Percentiles rank a stretch among this genome's conserved stretches.
phyloP scores from a whole-genome alignment of 169 alveolate species.

The Plasmodium knowlesi region DNA sequence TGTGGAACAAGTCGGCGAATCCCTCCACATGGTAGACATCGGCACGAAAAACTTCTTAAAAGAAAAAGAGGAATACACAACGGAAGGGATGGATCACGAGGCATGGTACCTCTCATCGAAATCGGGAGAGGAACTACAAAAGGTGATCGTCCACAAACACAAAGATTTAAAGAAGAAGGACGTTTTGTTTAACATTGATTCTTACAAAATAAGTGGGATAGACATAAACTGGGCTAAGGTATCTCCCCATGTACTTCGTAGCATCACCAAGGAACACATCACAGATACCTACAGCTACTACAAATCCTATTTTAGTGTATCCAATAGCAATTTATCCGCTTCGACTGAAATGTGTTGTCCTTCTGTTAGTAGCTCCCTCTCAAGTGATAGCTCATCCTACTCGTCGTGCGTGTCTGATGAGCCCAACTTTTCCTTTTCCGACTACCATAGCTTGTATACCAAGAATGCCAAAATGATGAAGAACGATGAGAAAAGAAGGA shows the following conservation, averaged over 20 bases:
- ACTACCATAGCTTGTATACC: slow-evolving; percentile 78
- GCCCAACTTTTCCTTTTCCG: slow-evolving; percentile 78
- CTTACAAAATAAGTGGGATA: slow-evolving; percentile 28
- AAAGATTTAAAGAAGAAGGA: slow-evolving; percentile 69
- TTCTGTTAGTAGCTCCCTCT: slow-evolving; percentile 3
- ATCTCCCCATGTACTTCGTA: slow-evolving; percentile 19
- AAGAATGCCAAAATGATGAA: slow-evolving; percentile 61
- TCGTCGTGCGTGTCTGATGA: slow-evolving; percentile 70
- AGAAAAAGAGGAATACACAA: slow-evolving; percentile 34
- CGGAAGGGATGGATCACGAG: neutral
- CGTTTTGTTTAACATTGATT: slow-evolving; percentile 45
- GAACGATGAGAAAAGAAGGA: slow-evolving; percentile 51
- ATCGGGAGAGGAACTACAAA: neutral
- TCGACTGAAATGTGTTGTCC: neutral
- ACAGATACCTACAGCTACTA: slow-evolving; percentile 41
- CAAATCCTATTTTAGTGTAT: slow-evolving; percentile 40
- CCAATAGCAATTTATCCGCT: slow-evolving; percentile 3
- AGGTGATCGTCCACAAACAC: slow-evolving; percentile 52
- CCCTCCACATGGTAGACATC: neutral
- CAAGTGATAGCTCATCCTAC: neutral
- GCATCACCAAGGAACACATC: slow-evolving; percentile 51
- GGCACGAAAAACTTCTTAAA: slow-evolving; percentile 39
- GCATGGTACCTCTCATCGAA: neutral
- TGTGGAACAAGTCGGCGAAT: neutral
- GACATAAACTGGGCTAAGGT: slow-evolving; percentile 24